A percentile compares a stretch with the other conserved stretches of the same genome.
Evolutionary conservation across 345 rosid species (phyloP).

Genomic region (Gossypium ekmanianum): DNA sequence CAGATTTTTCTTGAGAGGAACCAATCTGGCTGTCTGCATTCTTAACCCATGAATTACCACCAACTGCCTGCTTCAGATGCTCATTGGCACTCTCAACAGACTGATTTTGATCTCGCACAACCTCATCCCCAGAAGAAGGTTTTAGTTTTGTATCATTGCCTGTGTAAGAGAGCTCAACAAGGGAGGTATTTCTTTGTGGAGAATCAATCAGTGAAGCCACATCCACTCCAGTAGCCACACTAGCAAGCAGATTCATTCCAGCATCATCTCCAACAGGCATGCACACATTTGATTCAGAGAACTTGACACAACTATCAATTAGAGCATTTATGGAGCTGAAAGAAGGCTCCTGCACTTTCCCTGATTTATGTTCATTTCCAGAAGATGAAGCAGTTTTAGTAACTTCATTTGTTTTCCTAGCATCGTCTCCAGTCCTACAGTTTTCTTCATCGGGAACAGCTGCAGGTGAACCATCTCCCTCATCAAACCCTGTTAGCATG

Average conservation of each 20-base stretch:
- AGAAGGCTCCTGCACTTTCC: constrained; percentile 50
- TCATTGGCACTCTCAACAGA: constrained; percentile 27
- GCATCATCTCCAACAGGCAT: constrained; percentile 63
- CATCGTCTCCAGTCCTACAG: constrained; percentile 35
- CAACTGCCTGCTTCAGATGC: constrained; percentile 32
- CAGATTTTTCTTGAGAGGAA: constrained; percentile 25
- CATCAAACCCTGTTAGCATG: constrained; percentile 37
- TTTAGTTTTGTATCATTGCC: constrained; percentile 36
- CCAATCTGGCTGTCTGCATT: constrained; percentile 25
- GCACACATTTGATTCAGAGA: constrained; percentile 53
- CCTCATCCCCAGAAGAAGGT: constrained; percentile 27
- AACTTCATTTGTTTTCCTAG: constrained; percentile 35
- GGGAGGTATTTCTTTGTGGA: constrained; percentile 22
- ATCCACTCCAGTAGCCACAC: constrained; percentile 62
- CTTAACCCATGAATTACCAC: constrained; percentile 22
- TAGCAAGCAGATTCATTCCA: constrained; percentile 56
- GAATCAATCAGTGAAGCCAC: constrained; percentile 49
- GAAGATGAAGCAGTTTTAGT: constrained; percentile 37
- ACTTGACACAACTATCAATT: constrained; percentile 81
- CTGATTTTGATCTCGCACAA: constrained; percentile 25
- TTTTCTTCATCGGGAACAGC: constrained; percentile 43
- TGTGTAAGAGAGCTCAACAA: constrained; percentile 29
- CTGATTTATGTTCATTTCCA: constrained; percentile 42
- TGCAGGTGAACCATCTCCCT: constrained; percentile 48
- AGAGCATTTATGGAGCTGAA: constrained; percentile 75